These are phyloP conservation scores for Cytospora paraplurivora DNA, from an alignment of 2,329 filamentous ascomycete species.

Conservation along the genomic window DNA sequence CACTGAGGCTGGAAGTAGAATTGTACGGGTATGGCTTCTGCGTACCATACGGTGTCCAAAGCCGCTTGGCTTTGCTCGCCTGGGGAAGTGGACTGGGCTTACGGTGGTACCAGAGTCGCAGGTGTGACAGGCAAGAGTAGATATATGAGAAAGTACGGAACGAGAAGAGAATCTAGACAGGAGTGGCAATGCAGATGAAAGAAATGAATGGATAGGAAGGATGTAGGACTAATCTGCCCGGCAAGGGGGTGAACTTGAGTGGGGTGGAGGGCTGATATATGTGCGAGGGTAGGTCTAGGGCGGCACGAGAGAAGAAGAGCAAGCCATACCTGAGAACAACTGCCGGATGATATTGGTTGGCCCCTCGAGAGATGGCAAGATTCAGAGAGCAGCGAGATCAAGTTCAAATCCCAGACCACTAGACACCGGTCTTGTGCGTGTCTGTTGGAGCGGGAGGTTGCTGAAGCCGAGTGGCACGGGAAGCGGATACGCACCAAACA, in stretches of 20 bases:
- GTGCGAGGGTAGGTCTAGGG: conserved; percentile 36
- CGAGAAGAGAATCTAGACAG: conserved; percentile 3
- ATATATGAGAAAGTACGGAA: conserved; percentile 6
- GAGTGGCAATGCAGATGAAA: conserved; percentile 11
- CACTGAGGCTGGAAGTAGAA: conserved; percentile 22
- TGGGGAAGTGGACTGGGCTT: conserved; percentile 13
- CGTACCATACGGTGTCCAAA: conserved; percentile 7
- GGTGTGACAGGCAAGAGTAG: conserved; percentile 20
- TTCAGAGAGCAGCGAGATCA: conserved; percentile 22
- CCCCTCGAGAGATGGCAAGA: conserved; percentile 22
- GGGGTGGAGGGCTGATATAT: conserved; percentile 35
- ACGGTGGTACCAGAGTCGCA: conserved; percentile 11
- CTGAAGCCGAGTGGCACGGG: conserved; percentile 29
- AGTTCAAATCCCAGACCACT: conserved; percentile 20
- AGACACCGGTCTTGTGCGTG: conserved; percentile 18
- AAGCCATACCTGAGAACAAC: conserved; percentile 25
- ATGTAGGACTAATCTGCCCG: conserved; percentile 17
- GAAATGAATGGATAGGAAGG: conserved; percentile 7
- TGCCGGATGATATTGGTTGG: conserved; percentile 22
- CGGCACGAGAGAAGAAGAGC: conserved; percentile 10
- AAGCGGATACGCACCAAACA: conserved; percentile 25
- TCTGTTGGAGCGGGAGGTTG: conserved; percentile 30
- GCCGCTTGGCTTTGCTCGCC: not conserved
- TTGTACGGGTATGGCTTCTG: conserved; percentile 11
- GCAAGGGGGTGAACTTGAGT: conserved; percentile 16